phyloP scores from a whole-genome alignment of 2,329 filamentous ascomycete genomes.

The Ceratocystis eucalypticola region DNA sequence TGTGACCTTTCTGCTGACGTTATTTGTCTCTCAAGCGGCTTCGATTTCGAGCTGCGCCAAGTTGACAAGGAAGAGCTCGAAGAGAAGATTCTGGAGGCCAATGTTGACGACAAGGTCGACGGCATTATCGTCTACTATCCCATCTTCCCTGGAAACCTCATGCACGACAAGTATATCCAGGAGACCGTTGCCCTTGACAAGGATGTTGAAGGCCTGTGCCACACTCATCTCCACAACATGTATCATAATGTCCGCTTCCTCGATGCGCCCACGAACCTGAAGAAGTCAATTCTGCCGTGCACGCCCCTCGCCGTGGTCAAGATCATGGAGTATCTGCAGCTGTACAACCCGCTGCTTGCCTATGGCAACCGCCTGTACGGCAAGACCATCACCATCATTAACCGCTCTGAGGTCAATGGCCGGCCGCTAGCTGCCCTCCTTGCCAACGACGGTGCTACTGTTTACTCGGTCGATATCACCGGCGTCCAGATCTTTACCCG shows the following conservation, averaged over 20 bases:
- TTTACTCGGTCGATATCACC: slow-evolving; percentile 88
- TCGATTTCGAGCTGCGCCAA: slow-evolving; percentile 72
- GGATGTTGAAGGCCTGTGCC: slow-evolving; percentile 89
- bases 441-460: slow-evolving; percentile 88
- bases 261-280: slow-evolving; percentile 59
- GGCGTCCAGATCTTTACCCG: slow-evolving; percentile 87
- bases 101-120: slow-evolving; percentile 62
- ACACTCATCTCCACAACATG: slow-evolving; percentile 97
- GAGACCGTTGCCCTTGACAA: slow-evolving; percentile 82
- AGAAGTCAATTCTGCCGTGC: slow-evolving; percentile 89
- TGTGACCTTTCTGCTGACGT: background rate
- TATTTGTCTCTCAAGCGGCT: slow-evolving; percentile 47
- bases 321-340: slow-evolving; percentile 86
- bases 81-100: slow-evolving; percentile 74
- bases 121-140: slow-evolving; percentile 98
- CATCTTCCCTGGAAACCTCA: slow-evolving; percentile 68
- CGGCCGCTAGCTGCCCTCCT: slow-evolving; percentile 81
- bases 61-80: slow-evolving; percentile 82
- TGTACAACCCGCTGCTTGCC: slow-evolving; percentile 90
- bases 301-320: slow-evolving; percentile 94
- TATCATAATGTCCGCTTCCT: slow-evolving; percentile 96
- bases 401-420: slow-evolving; percentile 90
- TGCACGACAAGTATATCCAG: slow-evolving; percentile 89
- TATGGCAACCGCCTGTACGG: slow-evolving; percentile 89
- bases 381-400: slow-evolving; percentile 90